Evolutionary conservation across 164 flowering plant species (phyloP).

Genomic region (Paratinospora sagittata): DNA sequence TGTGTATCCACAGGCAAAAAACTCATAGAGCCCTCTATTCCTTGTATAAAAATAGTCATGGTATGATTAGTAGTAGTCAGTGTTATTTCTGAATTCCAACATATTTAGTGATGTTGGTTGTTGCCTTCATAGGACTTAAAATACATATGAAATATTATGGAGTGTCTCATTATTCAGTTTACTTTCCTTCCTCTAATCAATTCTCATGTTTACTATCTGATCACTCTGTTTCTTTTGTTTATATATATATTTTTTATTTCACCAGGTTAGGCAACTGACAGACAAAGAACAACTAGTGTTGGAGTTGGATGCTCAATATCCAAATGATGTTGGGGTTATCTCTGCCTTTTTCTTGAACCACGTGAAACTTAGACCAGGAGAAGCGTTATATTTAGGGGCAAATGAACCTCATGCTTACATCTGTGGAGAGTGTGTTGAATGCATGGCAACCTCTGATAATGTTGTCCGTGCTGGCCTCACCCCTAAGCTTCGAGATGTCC

Average conservation of each 20-base stretch:
- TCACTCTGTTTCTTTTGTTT: neutral
- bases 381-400: slow-evolving; percentile 80
- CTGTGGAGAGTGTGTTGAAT: slow-evolving; percentile 78
- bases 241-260: neutral
- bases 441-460: slow-evolving; percentile 98
- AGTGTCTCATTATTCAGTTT: too few relatives aligned
- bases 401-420: slow-evolving; percentile 95
- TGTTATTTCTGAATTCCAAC: neutral
- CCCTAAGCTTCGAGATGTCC: slow-evolving; percentile 70
- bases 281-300: slow-evolving; percentile 66
- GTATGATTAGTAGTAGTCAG: neutral
- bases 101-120: neutral
- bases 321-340: slow-evolving; percentile 76
- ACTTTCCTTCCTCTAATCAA: too few relatives aligned
- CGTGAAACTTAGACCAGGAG: slow-evolving; percentile 78
- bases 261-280: slow-evolving; percentile 61
- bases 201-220: neutral
- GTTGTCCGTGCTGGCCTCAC: slow-evolving; percentile 98
- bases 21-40: neutral
- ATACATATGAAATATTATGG: neutral
- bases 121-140: neutral
- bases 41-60: neutral
- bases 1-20: neutral
- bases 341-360: slow-evolving; percentile 78
- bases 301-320: slow-evolving; percentile 69